phyloP scores from a whole-genome alignment of 306 rosid genomes.

The Erythrophleum fordii region DNA sequence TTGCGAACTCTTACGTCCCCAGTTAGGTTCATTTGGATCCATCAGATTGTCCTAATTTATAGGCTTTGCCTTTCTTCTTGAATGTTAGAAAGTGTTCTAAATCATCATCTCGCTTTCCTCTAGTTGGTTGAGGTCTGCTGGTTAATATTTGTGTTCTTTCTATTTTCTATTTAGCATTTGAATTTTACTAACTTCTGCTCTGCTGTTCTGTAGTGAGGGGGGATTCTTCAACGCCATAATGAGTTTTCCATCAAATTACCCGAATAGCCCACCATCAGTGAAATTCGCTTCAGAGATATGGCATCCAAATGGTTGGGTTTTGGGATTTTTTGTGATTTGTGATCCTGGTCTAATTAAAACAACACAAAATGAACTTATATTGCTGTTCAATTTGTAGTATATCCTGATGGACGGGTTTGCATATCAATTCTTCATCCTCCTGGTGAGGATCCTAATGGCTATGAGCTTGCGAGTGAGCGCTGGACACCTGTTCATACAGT shows the following conservation, averaged over 20 bases:
- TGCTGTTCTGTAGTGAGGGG: constrained; percentile 70
- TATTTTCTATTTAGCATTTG: constrained; percentile 9
- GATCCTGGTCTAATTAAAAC: constrained; percentile 8
- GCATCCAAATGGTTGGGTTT: constrained; percentile 91
- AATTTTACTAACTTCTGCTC: constrained; percentile 13
- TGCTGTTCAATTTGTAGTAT: constrained; percentile 61
- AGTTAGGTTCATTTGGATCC: constrained; percentile 23
- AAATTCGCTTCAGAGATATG: constrained; percentile 87
- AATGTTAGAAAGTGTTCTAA: constrained; percentile 4
- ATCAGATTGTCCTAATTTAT: constrained; percentile 1
- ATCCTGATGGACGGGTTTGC: constrained; percentile 98
- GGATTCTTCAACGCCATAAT: constrained; percentile 96
- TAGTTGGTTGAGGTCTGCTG: constrained; percentile 5
- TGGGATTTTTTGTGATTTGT: not conserved
- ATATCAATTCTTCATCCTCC: constrained; percentile 99
- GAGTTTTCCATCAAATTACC: constrained; percentile 94
- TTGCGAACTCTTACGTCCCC: not conserved
- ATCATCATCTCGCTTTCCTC: not conserved
- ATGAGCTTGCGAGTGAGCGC: constrained; percentile 98
- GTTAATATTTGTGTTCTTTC: not conserved
- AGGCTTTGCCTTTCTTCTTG: not conserved
- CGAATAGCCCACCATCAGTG: constrained; percentile 94
- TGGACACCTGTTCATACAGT: constrained; percentile 99
- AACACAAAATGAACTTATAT: constrained; percentile 20
- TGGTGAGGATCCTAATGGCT: constrained; percentile 98